phyloP scores from a whole-genome alignment of 1,284 basidiomycete species.

The Entoloma clypeatum region DNA sequence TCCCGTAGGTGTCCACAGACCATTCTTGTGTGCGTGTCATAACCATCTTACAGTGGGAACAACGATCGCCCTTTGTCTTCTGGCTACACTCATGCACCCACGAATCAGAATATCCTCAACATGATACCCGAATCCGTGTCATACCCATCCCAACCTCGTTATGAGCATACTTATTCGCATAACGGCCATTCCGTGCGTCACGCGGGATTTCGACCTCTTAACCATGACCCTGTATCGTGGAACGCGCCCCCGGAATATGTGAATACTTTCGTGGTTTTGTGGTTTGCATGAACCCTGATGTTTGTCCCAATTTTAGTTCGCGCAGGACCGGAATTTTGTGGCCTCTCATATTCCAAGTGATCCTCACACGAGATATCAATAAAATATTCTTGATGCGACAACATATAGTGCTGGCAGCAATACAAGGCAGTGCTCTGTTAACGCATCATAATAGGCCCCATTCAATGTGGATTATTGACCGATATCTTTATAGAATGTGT shows the following conservation, averaged over 20 bases:
- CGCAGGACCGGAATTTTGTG: slow-evolving; percentile 33
- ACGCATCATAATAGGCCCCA: no score
- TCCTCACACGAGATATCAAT: slow-evolving; percentile 37
- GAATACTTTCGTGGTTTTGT: slow-evolving; percentile 25
- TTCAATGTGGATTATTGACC: no score
- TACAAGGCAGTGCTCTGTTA: no score
- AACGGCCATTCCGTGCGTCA: slow-evolving; percentile 37
- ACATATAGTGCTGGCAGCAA: no score
- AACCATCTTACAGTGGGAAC: slow-evolving; percentile 15
- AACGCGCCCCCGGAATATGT: slow-evolving; percentile 53
- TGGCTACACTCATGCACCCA: slow-evolving; percentile 37
- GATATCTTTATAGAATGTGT: no score
- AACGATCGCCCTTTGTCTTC: slow-evolving; percentile 30
- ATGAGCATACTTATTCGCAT: slow-evolving; percentile 40
- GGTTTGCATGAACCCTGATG: slow-evolving; percentile 4
- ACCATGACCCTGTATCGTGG: slow-evolving; percentile 42
- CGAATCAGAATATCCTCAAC: slow-evolving; percentile 41
- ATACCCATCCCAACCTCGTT: slow-evolving; percentile 47
- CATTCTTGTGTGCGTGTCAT: slow-evolving; percentile 9
- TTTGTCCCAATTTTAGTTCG: slow-evolving; percentile 14
- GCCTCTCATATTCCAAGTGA: slow-evolving; percentile 31
- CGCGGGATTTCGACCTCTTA: slow-evolving; percentile 42
- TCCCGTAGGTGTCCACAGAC: slow-evolving; percentile 38
- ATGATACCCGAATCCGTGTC: slow-evolving; percentile 56
- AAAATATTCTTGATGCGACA: slow-evolving; percentile 6